Conservation (phyloP, 2,329 filamentous ascomycete genomes). For the Aaosphaeria arxii region DNA sequence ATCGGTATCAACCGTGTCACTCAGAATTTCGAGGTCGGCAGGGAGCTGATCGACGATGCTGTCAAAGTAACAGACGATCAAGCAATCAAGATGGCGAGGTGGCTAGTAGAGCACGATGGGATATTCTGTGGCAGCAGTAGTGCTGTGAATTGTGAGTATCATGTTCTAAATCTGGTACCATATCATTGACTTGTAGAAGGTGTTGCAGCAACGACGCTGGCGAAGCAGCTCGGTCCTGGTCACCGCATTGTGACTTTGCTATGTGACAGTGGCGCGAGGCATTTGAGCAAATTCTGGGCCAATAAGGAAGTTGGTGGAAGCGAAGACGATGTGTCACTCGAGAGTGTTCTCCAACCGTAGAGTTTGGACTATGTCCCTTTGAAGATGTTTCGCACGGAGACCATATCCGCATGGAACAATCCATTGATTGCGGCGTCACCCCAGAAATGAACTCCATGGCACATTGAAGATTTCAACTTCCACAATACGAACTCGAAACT, state of each 20-base stretch:
- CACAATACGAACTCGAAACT: too few species aligned
- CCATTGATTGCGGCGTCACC: too few species aligned
- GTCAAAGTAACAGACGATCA: constrained; percentile 85
- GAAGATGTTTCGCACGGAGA: background rate
- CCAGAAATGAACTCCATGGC: too few species aligned
- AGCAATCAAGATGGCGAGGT: constrained; percentile 89
- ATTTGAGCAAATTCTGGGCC: constrained; percentile 84
- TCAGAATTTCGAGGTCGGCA: constrained; percentile 83
- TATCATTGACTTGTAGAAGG: constrained; percentile 17
- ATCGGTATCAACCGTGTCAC: constrained; percentile 96
- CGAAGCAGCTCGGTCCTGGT: constrained; percentile 60
- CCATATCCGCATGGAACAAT: too few species aligned
- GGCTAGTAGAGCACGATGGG: constrained; percentile 92
- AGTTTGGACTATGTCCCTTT: constrained; percentile 9
- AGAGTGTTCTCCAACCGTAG: constrained; percentile 50
- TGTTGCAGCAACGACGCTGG: constrained; percentile 69
- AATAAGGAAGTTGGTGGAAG: constrained; percentile 61
- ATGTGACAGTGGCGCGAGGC: constrained; percentile 73
- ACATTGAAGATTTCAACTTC: too few species aligned
- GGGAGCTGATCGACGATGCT: constrained; percentile 85
- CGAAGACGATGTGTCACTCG: constrained; percentile 49
- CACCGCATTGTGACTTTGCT: constrained; percentile 74
- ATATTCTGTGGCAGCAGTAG: constrained; percentile 93
- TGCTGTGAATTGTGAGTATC: constrained; percentile 78
- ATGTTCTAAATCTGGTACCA: background rate